Conservation (phyloP, 257 asterid species). For the Solanum chiquidenum region DNA sequence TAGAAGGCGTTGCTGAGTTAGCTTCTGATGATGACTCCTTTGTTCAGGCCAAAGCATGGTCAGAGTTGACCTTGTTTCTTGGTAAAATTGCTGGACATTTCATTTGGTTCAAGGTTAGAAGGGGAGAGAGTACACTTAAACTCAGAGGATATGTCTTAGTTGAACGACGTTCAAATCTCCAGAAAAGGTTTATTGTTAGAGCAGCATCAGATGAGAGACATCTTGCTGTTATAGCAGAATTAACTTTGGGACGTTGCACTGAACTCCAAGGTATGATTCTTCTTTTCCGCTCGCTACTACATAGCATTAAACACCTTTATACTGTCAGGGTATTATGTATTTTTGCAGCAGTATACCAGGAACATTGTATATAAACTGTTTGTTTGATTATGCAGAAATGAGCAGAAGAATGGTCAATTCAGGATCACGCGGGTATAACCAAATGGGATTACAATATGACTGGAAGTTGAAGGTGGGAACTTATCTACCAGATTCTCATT, state of each 20-base stretch:
- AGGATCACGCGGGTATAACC: constrained; percentile 27
- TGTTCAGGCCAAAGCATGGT: constrained; percentile 24
- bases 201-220: constrained; percentile 44
- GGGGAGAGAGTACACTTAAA: constrained; percentile 29
- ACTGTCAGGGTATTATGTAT: background rate
- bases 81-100: constrained; percentile 17
- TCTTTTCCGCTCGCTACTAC: background rate
- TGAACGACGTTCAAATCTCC: constrained; percentile 20
- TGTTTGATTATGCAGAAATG: constrained; percentile 22
- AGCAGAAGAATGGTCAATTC: constrained; percentile 38
- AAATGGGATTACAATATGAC: constrained; percentile 26
- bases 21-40: constrained; percentile 16
- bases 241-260: constrained; percentile 33
- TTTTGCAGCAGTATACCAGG: background rate
- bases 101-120: constrained; percentile 41
- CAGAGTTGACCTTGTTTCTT: constrained; percentile 19
- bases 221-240: constrained; percentile 35
- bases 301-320: background rate
- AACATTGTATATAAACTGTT: background rate
- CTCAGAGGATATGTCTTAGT: constrained; percentile 25
- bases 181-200: constrained; percentile 26
- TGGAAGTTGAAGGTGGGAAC: constrained; percentile 38
- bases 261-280: constrained; percentile 32
- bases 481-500: constrained; percentile 30
- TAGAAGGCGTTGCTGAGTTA: constrained; percentile 26